Conservation (phyloP, 2,329 filamentous ascomycete genomes). For the Trichophyton rubrum region DNA sequence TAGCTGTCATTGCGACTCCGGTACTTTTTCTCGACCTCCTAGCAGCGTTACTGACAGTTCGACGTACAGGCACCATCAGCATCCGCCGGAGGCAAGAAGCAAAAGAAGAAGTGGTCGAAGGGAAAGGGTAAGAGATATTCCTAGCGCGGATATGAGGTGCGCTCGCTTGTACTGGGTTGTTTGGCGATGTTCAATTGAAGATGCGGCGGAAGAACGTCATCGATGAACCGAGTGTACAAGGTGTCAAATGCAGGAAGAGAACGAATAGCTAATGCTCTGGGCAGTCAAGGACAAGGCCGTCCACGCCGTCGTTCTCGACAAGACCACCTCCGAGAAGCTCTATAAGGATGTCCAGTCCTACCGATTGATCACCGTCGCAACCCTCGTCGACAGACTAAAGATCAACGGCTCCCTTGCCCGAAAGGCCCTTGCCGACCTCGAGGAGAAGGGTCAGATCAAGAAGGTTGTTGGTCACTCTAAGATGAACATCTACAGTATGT, state of each 20-base stretch:
- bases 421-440: slow-evolving; percentile 76
- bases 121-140: slow-evolving; percentile 39
- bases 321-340: slow-evolving; percentile 92
- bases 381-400: slow-evolving; percentile 98
- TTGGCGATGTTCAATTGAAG: not conserved
- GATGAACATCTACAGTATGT: slow-evolving; percentile 94
- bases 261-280: slow-evolving; percentile 14
- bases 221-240: not conserved
- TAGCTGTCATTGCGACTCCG: not conserved
- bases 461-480: slow-evolving; percentile 93
- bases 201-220: not conserved
- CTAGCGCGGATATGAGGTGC: not conserved
- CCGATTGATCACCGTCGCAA: slow-evolving; percentile 96
- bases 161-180: not conserved
- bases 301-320: slow-evolving; percentile 97
- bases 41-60: not conserved
- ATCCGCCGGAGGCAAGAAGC: slow-evolving; percentile 38
- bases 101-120: slow-evolving; percentile 48
- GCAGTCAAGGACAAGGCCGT: slow-evolving; percentile 99
- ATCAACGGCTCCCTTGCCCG: slow-evolving; percentile 97
- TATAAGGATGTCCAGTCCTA: slow-evolving; percentile 99
- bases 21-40: not conserved
- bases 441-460: slow-evolving; percentile 98
- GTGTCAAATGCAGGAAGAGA: not conserved
- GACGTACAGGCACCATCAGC: slow-evolving; percentile 34